Conservation (phyloP, 2,329 filamentous ascomycete species). For the Colletotrichum simmondsii region DNA sequence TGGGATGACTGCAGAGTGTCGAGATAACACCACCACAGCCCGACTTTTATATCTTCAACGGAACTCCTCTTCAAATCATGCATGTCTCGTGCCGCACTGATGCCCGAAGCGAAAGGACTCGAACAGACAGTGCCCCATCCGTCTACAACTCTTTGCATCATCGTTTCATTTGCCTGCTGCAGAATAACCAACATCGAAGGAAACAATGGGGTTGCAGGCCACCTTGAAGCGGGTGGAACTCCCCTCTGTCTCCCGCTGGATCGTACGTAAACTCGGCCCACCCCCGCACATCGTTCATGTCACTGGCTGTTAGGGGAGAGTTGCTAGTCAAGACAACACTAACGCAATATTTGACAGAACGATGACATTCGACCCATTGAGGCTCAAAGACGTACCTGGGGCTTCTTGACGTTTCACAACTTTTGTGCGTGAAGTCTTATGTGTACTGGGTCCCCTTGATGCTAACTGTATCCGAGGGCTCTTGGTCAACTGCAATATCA, state of each 20-base stretch:
- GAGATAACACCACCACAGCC: slow-evolving; percentile 14
- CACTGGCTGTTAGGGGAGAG: background rate
- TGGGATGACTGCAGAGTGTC: background rate
- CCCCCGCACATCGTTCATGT: background rate
- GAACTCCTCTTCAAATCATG: background rate
- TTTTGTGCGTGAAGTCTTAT: slow-evolving; percentile 46
- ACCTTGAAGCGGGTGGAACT: slow-evolving; percentile 41
- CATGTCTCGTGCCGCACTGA: background rate
- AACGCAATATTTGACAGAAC: slow-evolving; percentile 45
- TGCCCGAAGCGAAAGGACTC: background rate
- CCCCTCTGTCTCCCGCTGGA: slow-evolving; percentile 46
- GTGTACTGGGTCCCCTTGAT: background rate
- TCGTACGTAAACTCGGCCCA: slow-evolving; percentile 37
- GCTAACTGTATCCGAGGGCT: slow-evolving; percentile 47
- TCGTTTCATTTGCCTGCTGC: background rate
- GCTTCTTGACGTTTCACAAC: slow-evolving; percentile 54
- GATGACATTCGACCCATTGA: slow-evolving; percentile 62
- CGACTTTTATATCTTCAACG: slow-evolving; percentile 8
- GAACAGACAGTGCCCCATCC: background rate
- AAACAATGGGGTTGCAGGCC: slow-evolving; percentile 38
- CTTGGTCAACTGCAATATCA: slow-evolving; percentile 58
- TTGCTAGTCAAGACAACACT: background rate
- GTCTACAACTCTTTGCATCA: no score
- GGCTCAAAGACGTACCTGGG: slow-evolving; percentile 53
- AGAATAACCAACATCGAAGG: background rate